Evolutionary conservation across 208 protist species (phyloP).

Genomic region (Lotmaria passim): DNA sequence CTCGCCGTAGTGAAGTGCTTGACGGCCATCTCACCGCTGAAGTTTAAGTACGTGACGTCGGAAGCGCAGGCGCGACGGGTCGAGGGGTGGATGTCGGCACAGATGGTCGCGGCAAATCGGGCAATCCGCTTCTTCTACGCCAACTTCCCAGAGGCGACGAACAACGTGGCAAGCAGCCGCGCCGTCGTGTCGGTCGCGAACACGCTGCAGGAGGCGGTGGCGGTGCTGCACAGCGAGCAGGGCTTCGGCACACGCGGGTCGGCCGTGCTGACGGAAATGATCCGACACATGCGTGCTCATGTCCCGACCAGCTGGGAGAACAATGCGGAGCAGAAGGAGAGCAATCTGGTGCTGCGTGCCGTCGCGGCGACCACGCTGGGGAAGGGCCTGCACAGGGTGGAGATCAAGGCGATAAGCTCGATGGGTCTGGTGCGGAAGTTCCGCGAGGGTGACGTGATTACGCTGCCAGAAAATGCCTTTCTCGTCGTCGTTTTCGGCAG

Average conservation of each 20-base stretch:
- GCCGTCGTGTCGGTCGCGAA: slow-evolving; percentile 66
- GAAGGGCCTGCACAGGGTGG: slow-evolving; percentile 50
- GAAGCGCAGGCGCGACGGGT: slow-evolving; percentile 57
- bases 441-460: slow-evolving; percentile 66
- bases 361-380: slow-evolving; percentile 68
- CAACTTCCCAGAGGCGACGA: slow-evolving; percentile 69
- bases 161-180: slow-evolving; percentile 71
- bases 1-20: slow-evolving; percentile 76
- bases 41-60: slow-evolving; percentile 62
- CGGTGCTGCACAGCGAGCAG: slow-evolving; percentile 53
- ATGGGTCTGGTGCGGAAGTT: slow-evolving; percentile 74
- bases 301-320: slow-evolving; percentile 58
- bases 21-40: slow-evolving; percentile 46
- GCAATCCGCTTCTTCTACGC: slow-evolving; percentile 80
- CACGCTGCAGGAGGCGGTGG: slow-evolving; percentile 45
- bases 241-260: slow-evolving; percentile 56
- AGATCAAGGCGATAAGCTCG: slow-evolving; percentile 64
- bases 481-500: slow-evolving; percentile 78
- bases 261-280: slow-evolving; percentile 41
- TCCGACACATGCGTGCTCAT: slow-evolving; percentile 51
- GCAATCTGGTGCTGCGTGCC: slow-evolving; percentile 66
- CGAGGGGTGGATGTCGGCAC: slow-evolving; percentile 57
- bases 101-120: slow-evolving; percentile 53
- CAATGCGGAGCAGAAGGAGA: slow-evolving; percentile 53
- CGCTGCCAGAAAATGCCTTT: slow-evolving; percentile 68